A percentile compares a stretch with the other conserved stretches of the same genome.
Conservation (phyloP, 495 filamentous ascomycete species). For the Bombardia bombarda region DNA sequence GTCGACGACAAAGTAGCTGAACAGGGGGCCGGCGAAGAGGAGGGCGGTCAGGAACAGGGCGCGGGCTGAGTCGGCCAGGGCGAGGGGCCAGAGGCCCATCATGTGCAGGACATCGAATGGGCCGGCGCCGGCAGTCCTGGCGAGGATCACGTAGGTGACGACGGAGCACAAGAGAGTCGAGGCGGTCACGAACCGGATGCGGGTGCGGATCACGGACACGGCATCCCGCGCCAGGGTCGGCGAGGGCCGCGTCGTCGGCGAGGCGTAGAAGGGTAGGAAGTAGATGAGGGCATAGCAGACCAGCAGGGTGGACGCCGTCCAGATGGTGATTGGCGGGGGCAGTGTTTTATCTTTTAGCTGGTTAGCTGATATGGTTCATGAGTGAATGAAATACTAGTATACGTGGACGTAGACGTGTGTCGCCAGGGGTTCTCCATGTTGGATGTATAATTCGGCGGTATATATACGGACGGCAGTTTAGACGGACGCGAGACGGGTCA, state of each 20-base stretch:
- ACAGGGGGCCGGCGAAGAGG: constrained; percentile 81
- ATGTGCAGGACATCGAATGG: constrained; percentile 49
- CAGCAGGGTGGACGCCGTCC: constrained; percentile 30
- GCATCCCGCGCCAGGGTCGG: constrained; percentile 77
- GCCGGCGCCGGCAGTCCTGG: constrained; percentile 18
- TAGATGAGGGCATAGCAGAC: constrained; percentile 75
- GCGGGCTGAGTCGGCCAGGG: constrained; percentile 49
- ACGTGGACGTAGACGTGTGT: too few relatives aligned
- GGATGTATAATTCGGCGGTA: too few relatives aligned
- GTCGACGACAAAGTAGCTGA: constrained; percentile 63
- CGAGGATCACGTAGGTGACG: constrained; percentile 54
- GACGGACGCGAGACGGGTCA: too few relatives aligned
- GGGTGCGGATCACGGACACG: constrained; percentile 80
- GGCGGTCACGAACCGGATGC: constrained; percentile 68
- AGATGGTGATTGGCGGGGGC: constrained; percentile 17
- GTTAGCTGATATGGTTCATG: constrained; percentile 4
- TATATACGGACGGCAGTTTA: too few relatives aligned
- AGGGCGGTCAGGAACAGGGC: constrained; percentile 61
- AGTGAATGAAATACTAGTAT: too few relatives aligned
- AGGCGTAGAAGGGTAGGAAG: constrained; percentile 87
- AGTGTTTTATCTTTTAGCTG: too few relatives aligned
- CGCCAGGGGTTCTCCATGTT: too few relatives aligned
- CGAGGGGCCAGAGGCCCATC: constrained; percentile 70
- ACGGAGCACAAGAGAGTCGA: constrained; percentile 56
- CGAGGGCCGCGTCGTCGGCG: constrained; percentile 67